These are phyloP conservation scores for Daldinia concentrica DNA, from an alignment of 495 filamentous ascomycete genomes.

Conservation along the genomic window DNA sequence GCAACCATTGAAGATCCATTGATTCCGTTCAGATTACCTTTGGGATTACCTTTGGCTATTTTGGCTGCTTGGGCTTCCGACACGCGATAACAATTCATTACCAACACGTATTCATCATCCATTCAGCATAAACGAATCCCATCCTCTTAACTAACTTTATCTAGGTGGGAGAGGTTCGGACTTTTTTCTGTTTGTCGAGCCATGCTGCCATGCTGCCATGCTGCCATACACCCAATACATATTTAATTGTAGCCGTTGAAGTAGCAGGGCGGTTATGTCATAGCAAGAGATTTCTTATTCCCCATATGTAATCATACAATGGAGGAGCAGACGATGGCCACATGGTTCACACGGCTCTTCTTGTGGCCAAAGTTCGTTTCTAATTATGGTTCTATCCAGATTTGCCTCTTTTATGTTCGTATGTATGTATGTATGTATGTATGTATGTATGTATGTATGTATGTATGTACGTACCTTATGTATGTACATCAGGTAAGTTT, in stretches of 20 bases:
- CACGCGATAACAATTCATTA: slow-evolving; percentile 29
- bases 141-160: slow-evolving; percentile 13
- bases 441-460: background rate
- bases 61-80: slow-evolving; percentile 1
- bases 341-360: slow-evolving; percentile 1
- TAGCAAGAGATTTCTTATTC: background rate
- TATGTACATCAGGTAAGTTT: background rate
- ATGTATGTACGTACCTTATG: too few relatives aligned
- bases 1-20: slow-evolving; percentile 14
- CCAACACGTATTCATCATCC: slow-evolving; percentile 38
- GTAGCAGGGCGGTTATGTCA: background rate
- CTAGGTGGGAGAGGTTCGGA: slow-evolving; percentile 8
- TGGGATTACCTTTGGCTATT: slow-evolving; percentile 11
- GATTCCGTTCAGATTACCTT: slow-evolving; percentile 19
- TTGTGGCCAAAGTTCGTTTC: background rate
- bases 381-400: background rate
- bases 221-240: background rate
- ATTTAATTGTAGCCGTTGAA: slow-evolving; percentile 1
- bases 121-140: slow-evolving; percentile 2
- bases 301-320: background rate
- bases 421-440: background rate
- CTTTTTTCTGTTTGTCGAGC: slow-evolving; percentile 6
- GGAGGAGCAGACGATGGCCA: background rate
- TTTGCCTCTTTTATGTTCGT: background rate
- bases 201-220: too few relatives aligned